Evolutionary conservation across 805 yeast genomes (phyloP).

Genomic region (Ogataea paradorogensis): DNA sequence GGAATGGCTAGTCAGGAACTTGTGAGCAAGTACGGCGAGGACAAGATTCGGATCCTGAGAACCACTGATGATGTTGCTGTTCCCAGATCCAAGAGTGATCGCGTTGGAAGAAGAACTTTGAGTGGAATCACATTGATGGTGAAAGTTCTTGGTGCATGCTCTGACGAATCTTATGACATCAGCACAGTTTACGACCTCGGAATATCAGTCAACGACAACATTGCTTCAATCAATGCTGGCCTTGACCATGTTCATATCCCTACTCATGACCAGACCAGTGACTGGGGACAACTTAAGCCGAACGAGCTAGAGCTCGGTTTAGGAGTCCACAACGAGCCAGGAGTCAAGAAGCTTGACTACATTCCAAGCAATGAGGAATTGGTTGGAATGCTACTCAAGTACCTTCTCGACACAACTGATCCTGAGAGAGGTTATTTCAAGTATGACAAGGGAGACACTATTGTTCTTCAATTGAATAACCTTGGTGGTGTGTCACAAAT

Average conservation of each 20-base stretch:
- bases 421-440: constrained; percentile 33
- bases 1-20: constrained; percentile 41
- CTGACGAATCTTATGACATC: constrained; percentile 26
- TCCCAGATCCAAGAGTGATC: constrained; percentile 28
- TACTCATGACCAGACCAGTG: constrained; percentile 27
- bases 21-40: constrained; percentile 31
- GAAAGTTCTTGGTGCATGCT: constrained; percentile 35
- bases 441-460: constrained; percentile 29
- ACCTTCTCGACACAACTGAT: constrained; percentile 28
- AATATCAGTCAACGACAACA: constrained; percentile 24
- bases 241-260: constrained; percentile 39
- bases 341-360: constrained; percentile 31
- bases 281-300: constrained; percentile 28
- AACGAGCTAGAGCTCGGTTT: constrained; percentile 36
- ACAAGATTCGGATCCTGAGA: constrained; percentile 32
- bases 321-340: constrained; percentile 42
- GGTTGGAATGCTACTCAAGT: constrained; percentile 26
- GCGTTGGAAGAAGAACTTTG: constrained; percentile 38
- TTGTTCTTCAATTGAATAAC: constrained; percentile 35
- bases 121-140: constrained; percentile 34
- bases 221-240: constrained; percentile 37
- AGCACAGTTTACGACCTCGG: constrained; percentile 33
- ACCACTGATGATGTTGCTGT: constrained; percentile 37
- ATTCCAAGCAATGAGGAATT: constrained; percentile 36
- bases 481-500: constrained; percentile 38